Percentiles rank a stretch among this genome's conserved stretches.
phyloP scores from a whole-genome alignment of 192 early-diverging fungal genomes.

The Entrophospora sp. region DNA sequence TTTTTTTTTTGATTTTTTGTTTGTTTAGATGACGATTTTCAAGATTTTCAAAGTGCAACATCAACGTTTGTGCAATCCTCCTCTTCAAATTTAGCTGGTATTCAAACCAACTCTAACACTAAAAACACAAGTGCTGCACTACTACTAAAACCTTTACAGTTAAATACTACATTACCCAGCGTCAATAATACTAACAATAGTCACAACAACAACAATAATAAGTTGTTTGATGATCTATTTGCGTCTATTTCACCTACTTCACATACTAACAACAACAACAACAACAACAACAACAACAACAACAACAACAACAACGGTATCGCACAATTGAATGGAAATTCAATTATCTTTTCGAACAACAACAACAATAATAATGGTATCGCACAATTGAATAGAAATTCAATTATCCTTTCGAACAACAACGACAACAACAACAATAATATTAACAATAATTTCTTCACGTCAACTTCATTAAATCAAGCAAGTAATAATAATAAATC shows the following conservation, averaged over 20 bases:
- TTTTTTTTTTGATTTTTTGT: slow-evolving; percentile 23
- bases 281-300: slow-evolving; percentile 14
- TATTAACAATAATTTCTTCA: neutral
- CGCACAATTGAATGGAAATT: slow-evolving; percentile 6
- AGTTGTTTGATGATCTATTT: slow-evolving; percentile 16
- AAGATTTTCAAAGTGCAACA: slow-evolving; percentile 59
- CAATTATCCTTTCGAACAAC: slow-evolving; percentile 24
- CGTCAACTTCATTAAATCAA: too few relatives aligned
- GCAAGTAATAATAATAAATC: slow-evolving; percentile 15
- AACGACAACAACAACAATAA: slow-evolving; percentile 19
- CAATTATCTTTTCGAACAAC: neutral
- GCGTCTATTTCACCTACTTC: slow-evolving; percentile 16
- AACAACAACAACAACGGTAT: slow-evolving; percentile 9
- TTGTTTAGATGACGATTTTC: slow-evolving; percentile 45
- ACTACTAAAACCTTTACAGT: slow-evolving; percentile 28
- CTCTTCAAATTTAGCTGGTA: slow-evolving; percentile 13
- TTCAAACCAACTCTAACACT: slow-evolving; percentile 1
- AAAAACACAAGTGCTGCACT: slow-evolving; percentile 21
- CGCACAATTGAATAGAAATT: neutral
- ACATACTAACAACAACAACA: slow-evolving; percentile 18
- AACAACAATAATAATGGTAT: slow-evolving; percentile 10
- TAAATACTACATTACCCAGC: slow-evolving; percentile 7
- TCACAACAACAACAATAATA: slow-evolving; percentile 1
- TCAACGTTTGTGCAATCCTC: slow-evolving; percentile 25
- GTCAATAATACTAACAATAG: neutral